Evolutionary conservation across 108 stramenopile species (phyloP), one percentile per base, ranked within the genome.

Genomic region (Nitzschia sp.): DNA sequence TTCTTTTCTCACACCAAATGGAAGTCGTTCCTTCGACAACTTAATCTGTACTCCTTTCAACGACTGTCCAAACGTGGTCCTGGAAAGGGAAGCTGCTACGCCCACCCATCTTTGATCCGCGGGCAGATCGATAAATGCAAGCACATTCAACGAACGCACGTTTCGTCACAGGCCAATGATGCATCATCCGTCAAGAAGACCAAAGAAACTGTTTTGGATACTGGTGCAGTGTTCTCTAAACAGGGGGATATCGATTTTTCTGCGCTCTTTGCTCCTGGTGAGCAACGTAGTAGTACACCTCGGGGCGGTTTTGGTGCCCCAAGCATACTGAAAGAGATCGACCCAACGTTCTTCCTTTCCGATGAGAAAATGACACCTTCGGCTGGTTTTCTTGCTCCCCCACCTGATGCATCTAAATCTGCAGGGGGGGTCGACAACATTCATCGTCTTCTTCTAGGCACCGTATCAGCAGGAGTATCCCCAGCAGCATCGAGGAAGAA

Each of bases 11-110:
- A 83, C 15, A 70, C 68, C 32, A 77, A 79, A 21, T 76, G 59
- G 36, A 74, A 77, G 21, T 74, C 77, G 6, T 88, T 93, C 48
- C 79, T 83, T 45, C 72, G 89, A 17, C 87, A 91, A 49, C 66
- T 81, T 1, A 76, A 73, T 57, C 25, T 67, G 8, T 67, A 67
- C 54, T 11, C 33, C 5, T 67, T 67, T 38, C 38, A 64, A 18
- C 61, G 71, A 3, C 18, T 71, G 11, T 51, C 49, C 13, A 51
- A 51, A n/a, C 49, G 49, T 19, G 49, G 49, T 42, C 17, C n/a
- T 17, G 49, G 49, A 21, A 17, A 51, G 21, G 49, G n/a, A 23
- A n/a, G 49, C 21, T n/a, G 49, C n/a, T 51, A 51, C 21, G 5
- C n/a, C 17, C 49, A 51, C n/a, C 49, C 49, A 5, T 51, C 4